Evolutionary conservation across 1,284 basidiomycete genomes (phyloP).

Genomic region (Leccinum griseonigrum): DNA sequence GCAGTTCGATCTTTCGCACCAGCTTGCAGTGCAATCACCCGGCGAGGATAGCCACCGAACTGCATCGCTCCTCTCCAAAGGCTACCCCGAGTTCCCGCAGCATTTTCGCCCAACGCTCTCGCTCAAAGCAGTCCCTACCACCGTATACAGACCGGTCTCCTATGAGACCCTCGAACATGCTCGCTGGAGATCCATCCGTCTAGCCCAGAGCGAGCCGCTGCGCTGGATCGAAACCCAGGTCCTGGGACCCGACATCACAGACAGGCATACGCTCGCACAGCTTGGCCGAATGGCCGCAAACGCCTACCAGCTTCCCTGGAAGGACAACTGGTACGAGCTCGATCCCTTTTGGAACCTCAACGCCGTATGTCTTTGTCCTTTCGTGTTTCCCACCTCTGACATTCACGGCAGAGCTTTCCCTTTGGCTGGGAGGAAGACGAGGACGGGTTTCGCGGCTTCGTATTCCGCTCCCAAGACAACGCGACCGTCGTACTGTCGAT

Average conservation of each 20-base stretch:
- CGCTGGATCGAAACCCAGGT: slow-evolving; percentile 58
- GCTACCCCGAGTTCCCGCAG: slow-evolving; percentile 7
- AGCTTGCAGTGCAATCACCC: slow-evolving; percentile 4
- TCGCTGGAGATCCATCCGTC: slow-evolving; percentile 48
- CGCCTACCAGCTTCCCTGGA: slow-evolving; percentile 75
- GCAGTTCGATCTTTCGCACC: slow-evolving; percentile 28
- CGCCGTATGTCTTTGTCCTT: slow-evolving; percentile 43
- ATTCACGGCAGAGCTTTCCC: slow-evolving; percentile 63
- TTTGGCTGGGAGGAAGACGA: slow-evolving; percentile 87
- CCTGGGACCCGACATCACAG: slow-evolving; percentile 70
- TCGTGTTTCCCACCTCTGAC: slow-evolving; percentile 1
- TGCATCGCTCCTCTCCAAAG: slow-evolving; percentile 1
- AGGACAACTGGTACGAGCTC: slow-evolving; percentile 82
- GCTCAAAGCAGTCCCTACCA: slow-evolving; percentile 52
- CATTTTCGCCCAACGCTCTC: slow-evolving; percentile 24
- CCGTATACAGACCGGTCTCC: slow-evolving; percentile 60
- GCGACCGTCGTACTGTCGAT: slow-evolving; percentile 87
- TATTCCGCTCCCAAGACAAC: slow-evolving; percentile 80
- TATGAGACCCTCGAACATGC: slow-evolving; percentile 48
- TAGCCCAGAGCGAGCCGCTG: slow-evolving; percentile 48
- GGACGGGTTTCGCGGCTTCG: slow-evolving; percentile 90
- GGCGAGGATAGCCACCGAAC: slow-evolving; percentile 3
- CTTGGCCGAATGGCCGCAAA: slow-evolving; percentile 91
- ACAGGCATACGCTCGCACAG: slow-evolving; percentile 79
- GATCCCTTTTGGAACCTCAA: slow-evolving; percentile 68